phyloP scores from a whole-genome alignment of 2,329 filamentous ascomycete genomes.

The Trichoderma pleuroti region DNA sequence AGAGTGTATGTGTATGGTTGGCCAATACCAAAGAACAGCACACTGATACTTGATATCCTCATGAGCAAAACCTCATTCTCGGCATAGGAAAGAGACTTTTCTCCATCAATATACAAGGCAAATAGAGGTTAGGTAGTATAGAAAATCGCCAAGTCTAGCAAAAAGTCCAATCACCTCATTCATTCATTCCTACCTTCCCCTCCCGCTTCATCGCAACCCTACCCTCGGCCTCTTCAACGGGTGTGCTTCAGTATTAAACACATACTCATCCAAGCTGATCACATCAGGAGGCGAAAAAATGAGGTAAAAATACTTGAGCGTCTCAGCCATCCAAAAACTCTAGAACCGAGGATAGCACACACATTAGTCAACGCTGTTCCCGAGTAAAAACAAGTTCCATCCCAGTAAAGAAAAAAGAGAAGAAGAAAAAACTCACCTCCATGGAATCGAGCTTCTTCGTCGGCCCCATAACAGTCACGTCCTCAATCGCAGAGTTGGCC shows the following conservation, averaged over 20 bases:
- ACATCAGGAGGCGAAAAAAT: conserved; percentile 64
- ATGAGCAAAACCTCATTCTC: neutral
- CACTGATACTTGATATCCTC: neutral
- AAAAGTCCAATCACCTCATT: neutral
- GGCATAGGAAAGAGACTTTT: neutral
- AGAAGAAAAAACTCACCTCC: conserved; percentile 44
- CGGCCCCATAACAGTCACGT: conserved; percentile 35
- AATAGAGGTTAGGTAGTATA: neutral
- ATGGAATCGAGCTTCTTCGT: conserved; percentile 53
- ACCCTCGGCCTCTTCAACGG: conserved; percentile 28
- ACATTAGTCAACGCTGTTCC: neutral
- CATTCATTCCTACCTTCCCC: neutral
- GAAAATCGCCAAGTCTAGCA: neutral
- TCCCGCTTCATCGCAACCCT: neutral
- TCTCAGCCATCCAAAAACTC: conserved; percentile 71
- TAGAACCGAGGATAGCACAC: conserved; percentile 34
- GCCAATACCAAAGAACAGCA: neutral
- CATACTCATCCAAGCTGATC: conserved; percentile 64
- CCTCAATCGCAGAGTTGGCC: conserved; percentile 47
- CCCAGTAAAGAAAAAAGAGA: conserved; percentile 14
- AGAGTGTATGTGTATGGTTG: neutral
- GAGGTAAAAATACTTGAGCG: conserved; percentile 71
- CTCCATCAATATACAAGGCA: neutral
- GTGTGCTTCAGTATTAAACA: conserved; percentile 56
- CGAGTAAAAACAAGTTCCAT: conserved; percentile 5